Percentiles rank a stretch among this genome's conserved stretches.
Evolutionary conservation across 2,329 filamentous ascomycete genomes (phyloP).

Genomic region (Emmonsiellopsis sp.): DNA sequence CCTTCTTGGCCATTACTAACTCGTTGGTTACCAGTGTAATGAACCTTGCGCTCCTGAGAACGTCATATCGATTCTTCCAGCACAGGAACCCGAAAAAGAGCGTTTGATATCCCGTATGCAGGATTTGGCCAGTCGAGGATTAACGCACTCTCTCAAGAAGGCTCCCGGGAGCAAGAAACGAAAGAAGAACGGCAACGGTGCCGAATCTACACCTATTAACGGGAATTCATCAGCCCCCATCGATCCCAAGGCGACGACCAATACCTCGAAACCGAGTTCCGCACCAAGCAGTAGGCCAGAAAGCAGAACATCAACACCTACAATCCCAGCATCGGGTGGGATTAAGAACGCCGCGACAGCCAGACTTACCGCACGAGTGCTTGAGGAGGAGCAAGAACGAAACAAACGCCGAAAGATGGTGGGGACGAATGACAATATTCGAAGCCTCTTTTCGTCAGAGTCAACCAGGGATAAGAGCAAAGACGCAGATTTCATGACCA

Average conservation of each 20-base stretch:
- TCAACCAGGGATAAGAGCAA: slow-evolving; percentile 33
- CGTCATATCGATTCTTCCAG: slow-evolving; percentile 72
- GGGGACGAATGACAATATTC: slow-evolving; percentile 49
- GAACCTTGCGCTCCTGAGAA: slow-evolving; percentile 64
- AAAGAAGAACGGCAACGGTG: slow-evolving; percentile 56
- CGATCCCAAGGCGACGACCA: neutral
- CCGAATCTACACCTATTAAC: slow-evolving; percentile 23
- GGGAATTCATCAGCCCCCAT: neutral
- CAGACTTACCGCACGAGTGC: slow-evolving; percentile 72
- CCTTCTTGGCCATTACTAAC: neutral
- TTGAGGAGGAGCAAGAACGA: slow-evolving; percentile 75
- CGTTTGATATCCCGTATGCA: slow-evolving; percentile 58
- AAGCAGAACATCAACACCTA: slow-evolving; percentile 25
- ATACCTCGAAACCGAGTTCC: slow-evolving; percentile 10
- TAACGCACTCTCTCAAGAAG: slow-evolving; percentile 87
- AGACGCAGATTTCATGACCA: slow-evolving; percentile 50
- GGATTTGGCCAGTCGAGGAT: slow-evolving; percentile 58
- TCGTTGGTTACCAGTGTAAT: slow-evolving; percentile 52
- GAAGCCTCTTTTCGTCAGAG: slow-evolving; percentile 44
- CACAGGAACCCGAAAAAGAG: slow-evolving; percentile 59
- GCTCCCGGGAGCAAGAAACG: slow-evolving; percentile 54
- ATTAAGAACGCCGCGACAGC: slow-evolving; percentile 89
- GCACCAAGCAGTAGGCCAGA: slow-evolving; percentile 15
- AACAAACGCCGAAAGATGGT: slow-evolving; percentile 71
- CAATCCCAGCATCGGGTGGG: slow-evolving; percentile 38